Conservation (phyloP, 164 flowering plant genomes). For the Brasenia schreberi region DNA sequence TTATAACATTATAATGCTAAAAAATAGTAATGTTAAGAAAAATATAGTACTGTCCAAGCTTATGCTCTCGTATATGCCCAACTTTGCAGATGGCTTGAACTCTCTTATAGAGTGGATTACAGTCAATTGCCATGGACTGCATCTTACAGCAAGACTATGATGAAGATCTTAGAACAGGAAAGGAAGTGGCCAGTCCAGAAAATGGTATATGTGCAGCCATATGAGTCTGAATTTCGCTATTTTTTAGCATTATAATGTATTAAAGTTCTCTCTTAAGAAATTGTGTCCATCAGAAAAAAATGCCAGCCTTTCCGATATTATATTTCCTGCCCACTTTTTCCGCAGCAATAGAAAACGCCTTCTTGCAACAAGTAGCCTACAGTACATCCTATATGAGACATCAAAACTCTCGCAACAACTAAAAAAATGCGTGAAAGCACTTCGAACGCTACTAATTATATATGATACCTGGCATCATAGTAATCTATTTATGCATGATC, state of each 20-base stretch:
- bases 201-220: slow-evolving; percentile 60
- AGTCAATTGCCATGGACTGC: slow-evolving; percentile 68
- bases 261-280: too few relatives aligned
- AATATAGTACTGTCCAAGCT: slow-evolving; percentile 80
- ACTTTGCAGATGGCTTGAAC: slow-evolving; percentile 78
- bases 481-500: too few relatives aligned
- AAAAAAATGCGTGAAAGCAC: too few relatives aligned
- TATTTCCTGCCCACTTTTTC: not conserved
- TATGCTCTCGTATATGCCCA: slow-evolving; percentile 77
- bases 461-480: too few relatives aligned
- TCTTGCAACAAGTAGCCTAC: too few relatives aligned
- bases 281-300: not conserved
- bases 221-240: slow-evolving; percentile 78
- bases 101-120: slow-evolving; percentile 91
- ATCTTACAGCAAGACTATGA: slow-evolving; percentile 44
- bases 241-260: slow-evolving; percentile 23
- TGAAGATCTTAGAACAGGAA: slow-evolving; percentile 58
- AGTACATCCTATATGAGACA: too few relatives aligned
- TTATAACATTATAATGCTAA: too few relatives aligned
- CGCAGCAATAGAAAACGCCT: too few relatives aligned
- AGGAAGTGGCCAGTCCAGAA: slow-evolving; percentile 24
- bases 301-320: not conserved
- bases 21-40: slow-evolving; percentile 58
- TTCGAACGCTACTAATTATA: too few relatives aligned
- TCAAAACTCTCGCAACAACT: too few relatives aligned